phyloP scores from a whole-genome alignment of 1,284 basidiomycete species.

The Singerocomus inundabilis region DNA sequence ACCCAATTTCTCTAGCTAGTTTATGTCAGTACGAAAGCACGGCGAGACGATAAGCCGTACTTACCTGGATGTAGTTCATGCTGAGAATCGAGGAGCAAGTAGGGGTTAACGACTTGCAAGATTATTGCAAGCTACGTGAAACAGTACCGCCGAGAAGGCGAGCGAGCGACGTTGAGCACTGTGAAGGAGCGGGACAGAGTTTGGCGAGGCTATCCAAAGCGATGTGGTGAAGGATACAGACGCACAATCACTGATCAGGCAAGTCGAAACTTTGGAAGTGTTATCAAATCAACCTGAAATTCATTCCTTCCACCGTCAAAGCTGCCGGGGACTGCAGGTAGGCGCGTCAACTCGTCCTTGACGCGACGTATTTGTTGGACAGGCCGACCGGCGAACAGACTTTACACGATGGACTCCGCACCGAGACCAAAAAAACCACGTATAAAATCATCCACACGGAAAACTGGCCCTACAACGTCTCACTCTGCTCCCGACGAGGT shows the following conservation, averaged over 20 bases:
- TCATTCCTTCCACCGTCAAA: not conserved
- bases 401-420: slow-evolving; percentile 37
- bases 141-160: slow-evolving; percentile 3
- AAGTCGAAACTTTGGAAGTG: slow-evolving; percentile 5
- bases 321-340: slow-evolving; percentile 1
- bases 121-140: slow-evolving; percentile 4
- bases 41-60: not conserved
- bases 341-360: not conserved
- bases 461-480: slow-evolving; percentile 33
- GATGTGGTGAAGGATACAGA: not conserved
- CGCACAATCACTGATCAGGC: slow-evolving; percentile 19
- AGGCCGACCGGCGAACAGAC: not conserved
- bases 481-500: slow-evolving; percentile 20
- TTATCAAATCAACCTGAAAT: not conserved
- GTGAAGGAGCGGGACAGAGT: not conserved
- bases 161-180: not conserved
- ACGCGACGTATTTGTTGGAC: not conserved
- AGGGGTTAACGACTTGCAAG: not conserved
- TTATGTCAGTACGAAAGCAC: slow-evolving; percentile 10
- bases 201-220: not conserved
- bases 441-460: slow-evolving; percentile 52
- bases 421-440: slow-evolving; percentile 51
- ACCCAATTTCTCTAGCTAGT: slow-evolving; percentile 36
- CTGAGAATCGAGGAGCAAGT: not conserved
- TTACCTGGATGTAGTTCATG: slow-evolving; percentile 37